Evolutionary conservation across 495 filamentous ascomycete genomes (phyloP).

Genomic region (Polyplosphaeria fusca): DNA sequence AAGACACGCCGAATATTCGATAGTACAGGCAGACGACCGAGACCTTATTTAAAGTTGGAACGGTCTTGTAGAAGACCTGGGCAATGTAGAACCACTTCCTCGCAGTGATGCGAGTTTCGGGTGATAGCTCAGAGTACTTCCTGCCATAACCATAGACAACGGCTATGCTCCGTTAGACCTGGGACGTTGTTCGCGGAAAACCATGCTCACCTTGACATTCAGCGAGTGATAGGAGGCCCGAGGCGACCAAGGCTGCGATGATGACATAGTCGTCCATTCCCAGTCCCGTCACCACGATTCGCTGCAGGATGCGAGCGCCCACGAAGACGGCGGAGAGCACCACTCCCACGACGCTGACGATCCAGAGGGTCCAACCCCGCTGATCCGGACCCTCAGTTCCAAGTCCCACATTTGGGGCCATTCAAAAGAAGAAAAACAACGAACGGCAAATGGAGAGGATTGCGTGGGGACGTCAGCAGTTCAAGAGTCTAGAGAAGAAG

Average conservation of each 20-base stretch:
- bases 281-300: neutral
- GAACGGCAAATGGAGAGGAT: too few species aligned
- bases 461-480: neutral
- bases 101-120: neutral
- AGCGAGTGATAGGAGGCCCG: neutral
- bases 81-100: neutral
- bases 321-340: neutral
- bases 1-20: conserved; percentile 5
- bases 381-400: conserved; percentile 1
- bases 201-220: neutral
- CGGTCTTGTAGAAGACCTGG: neutral
- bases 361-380: conserved; percentile 6
- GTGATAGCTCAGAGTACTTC: neutral
- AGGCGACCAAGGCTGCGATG: neutral
- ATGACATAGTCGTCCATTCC: conserved; percentile 5
- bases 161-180: neutral
- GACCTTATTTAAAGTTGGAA: neutral
- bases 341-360: conserved; percentile 1
- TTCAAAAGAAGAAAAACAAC: too few species aligned
- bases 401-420: conserved; percentile 1
- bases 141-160: neutral
- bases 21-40: conserved; percentile 4
- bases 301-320: neutral
- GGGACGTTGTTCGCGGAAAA: neutral
- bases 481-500: too few species aligned